Percentiles rank a stretch among this genome's conserved stretches.
Conservation (phyloP, 345 rosid genomes). For the Odontarrhena argentea region DNA sequence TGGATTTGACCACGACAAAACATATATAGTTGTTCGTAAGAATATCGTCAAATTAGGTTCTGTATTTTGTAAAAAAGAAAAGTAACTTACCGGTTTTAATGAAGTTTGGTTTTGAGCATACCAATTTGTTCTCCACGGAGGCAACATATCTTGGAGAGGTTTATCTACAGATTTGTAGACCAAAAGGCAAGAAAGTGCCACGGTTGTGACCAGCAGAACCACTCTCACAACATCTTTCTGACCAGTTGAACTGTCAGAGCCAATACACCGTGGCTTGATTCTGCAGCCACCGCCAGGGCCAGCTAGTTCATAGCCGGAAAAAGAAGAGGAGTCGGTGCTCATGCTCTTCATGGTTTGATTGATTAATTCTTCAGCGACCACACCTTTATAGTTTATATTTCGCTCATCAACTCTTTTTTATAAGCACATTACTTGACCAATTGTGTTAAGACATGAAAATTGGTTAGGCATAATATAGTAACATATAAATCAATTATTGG, state of each 20-base stretch:
- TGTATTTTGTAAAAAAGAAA: not conserved
- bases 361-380: not conserved
- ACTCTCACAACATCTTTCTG: conserved; percentile 6
- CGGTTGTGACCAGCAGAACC: conserved; percentile 10
- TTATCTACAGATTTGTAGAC: conserved; percentile 24
- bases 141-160: conserved; percentile 30
- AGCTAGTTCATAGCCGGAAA: conserved; percentile 17
- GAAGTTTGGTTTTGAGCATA: conserved; percentile 29
- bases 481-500: not conserved
- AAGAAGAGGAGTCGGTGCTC: not conserved
- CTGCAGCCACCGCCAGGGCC: not conserved
- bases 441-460: no score
- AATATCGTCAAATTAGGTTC: no score
- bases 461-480: not conserved
- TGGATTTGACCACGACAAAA: no score
- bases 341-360: conserved; percentile 15
- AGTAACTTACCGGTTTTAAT: conserved; percentile 1
- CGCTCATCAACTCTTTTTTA: not conserved
- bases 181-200: conserved; percentile 24
- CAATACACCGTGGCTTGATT: conserved; percentile 1
- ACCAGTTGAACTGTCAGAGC: not conserved
- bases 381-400: not conserved
- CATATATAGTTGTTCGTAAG: no score
- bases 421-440: no score
- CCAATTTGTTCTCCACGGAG: conserved; percentile 8